Conservation (phyloP, 2,329 filamentous ascomycete species). For the Penicillium occitanis region DNA sequence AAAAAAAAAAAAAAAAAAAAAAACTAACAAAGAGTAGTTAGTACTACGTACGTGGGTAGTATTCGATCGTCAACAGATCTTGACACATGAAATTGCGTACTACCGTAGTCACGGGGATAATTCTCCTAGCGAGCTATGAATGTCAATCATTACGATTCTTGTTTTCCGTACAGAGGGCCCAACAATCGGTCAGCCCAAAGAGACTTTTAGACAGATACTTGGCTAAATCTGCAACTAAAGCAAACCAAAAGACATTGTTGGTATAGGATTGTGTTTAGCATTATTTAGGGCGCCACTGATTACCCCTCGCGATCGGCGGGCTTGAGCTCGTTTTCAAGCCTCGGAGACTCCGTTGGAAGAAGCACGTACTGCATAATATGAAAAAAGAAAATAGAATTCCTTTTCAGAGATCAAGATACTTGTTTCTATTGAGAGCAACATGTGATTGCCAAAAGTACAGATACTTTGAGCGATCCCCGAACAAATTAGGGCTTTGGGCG, state of each 20-base stretch:
- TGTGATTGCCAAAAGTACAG: conserved; percentile 3
- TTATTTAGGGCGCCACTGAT: neutral
- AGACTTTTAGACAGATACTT: neutral
- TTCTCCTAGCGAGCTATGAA: neutral
- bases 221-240: neutral
- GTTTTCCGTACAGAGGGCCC: neutral
- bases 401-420: neutral
- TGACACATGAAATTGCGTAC: neutral
- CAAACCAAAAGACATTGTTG: neutral
- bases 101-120: neutral
- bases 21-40: neutral
- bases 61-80: neutral
- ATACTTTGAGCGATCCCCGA: neutral
- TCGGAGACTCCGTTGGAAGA: neutral
- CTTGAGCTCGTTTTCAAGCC: conserved; percentile 6
- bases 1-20: conserved; percentile 2
- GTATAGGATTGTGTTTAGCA: neutral
- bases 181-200: neutral
- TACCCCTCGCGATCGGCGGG: conserved; percentile 15
- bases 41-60: neutral
- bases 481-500: neutral
- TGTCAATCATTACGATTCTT: neutral
- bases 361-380: neutral
- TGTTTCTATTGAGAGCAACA: neutral
- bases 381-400: neutral